Evolutionary conservation across 768 basidiomycete genomes (phyloP), one percentile per base, ranked within the genome.

Genomic region (Boletus pseudo-olivaceus): DNA sequence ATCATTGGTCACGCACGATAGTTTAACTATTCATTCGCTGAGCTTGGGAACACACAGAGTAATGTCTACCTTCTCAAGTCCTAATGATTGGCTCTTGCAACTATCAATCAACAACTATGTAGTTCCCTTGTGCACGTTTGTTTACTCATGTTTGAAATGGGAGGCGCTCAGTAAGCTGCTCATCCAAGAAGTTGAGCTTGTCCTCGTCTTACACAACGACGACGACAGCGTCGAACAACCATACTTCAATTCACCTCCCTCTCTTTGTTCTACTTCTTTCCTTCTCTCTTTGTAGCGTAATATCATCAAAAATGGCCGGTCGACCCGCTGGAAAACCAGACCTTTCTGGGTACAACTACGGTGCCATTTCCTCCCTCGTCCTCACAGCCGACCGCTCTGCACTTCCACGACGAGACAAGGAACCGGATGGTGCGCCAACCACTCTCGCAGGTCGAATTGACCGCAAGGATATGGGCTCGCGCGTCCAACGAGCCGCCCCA

Each of bases 381-480:
- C 79, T 98, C 66, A 94, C 90, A n/a, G 92, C 96, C 12, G 88
- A 92, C 74, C 78, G 86, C 50, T 88, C 89, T 48, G 81, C 79
- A 2, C 74, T 93, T 47, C 90, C 90, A 19, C 81, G 93, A 44
- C 80, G 94, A 58, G 92, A 95, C 79, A 90, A 90, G 75, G 96
- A 99, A 70, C 95, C 95, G 7, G 94, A 97, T 77, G 96, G 97
- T 58, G 92, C 93, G 8, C 91, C 95, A 10, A 95, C 95, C 15
- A 87, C 94, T 2, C 84, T 98, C 33, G 88, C 85, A 42, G 97
- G 97, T 15, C 83, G 88, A 27, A 98, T 99, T 53, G 86, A 93
- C 76, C 79, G 85, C 9, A 82, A 79, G 57, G 87, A 95, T 58
- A 99, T 98, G 96, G 96, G 96, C 26, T 93, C 93, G 19, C 84